These are phyloP conservation scores for Ensete glaucum DNA, from an alignment of 176 grass and related monocot genomes.

Conservation along the genomic window DNA sequence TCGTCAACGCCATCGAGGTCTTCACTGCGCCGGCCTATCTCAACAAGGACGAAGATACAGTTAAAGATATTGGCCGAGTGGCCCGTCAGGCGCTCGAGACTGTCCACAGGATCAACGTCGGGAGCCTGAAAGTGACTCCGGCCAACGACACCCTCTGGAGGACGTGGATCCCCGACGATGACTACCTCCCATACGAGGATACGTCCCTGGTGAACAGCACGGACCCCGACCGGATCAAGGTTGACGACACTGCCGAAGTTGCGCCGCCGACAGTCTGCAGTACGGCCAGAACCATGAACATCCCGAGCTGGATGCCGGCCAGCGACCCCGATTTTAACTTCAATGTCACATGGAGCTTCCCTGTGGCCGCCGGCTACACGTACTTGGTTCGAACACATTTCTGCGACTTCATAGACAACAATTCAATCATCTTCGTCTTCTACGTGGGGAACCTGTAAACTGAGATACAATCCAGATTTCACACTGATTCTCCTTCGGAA, in stretches of 20 bases:
- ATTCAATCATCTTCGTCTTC: slow-evolving; percentile 22
- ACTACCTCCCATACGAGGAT: background rate
- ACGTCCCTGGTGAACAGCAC: background rate
- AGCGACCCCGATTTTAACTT: slow-evolving; percentile 1
- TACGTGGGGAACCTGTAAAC: slow-evolving; percentile 3
- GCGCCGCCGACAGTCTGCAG: slow-evolving; percentile 11
- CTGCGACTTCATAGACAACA: slow-evolving; percentile 21
- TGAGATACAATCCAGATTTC: background rate
- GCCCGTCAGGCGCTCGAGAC: slow-evolving; percentile 21
- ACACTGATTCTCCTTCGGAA: background rate
- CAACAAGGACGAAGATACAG: background rate
- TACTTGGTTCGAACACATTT: slow-evolving; percentile 48
- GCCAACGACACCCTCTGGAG: slow-evolving; percentile 40
- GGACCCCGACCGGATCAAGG: rapidly evolving
- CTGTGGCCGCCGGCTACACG: background rate
- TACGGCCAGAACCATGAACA: slow-evolving; percentile 10
- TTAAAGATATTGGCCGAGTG: background rate
- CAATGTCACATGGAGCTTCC: slow-evolving; percentile 39
- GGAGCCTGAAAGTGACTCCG: slow-evolving; percentile 19
- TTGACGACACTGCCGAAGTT: background rate
- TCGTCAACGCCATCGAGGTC: slow-evolving; percentile 47
- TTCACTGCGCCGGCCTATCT: slow-evolving; percentile 36
- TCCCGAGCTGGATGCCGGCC: background rate
- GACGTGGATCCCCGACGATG: slow-evolving; percentile 36
- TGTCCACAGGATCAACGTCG: slow-evolving; percentile 36